Evolutionary conservation across 2,329 filamentous ascomycete species (phyloP).

Genomic region (Eutypella sp.): DNA sequence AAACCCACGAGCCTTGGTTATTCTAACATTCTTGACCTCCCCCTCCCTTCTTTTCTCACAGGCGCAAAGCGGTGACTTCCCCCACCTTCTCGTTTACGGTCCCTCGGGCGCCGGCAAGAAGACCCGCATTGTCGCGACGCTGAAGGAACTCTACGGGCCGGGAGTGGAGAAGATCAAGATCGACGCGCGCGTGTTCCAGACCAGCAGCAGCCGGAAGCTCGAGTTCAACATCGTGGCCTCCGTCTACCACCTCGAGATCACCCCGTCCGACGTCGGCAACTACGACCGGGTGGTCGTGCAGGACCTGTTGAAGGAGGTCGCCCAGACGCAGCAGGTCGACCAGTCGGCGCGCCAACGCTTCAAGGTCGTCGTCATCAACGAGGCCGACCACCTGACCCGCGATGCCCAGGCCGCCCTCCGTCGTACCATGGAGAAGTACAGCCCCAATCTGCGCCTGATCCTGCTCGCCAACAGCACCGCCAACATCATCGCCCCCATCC

Average conservation of each 20-base stretch:
- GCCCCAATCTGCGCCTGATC: slow-evolving; percentile 86
- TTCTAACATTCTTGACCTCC: slow-evolving; percentile 4
- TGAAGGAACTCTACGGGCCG: slow-evolving; percentile 91
- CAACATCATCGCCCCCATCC: slow-evolving; percentile 98
- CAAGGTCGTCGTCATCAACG: slow-evolving; percentile 99
- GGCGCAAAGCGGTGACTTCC: slow-evolving; percentile 97
- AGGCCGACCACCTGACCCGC: slow-evolving; percentile 88
- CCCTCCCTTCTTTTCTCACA: slow-evolving; percentile 29
- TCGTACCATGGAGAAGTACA: slow-evolving; percentile 99
- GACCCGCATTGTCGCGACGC: slow-evolving; percentile 88
- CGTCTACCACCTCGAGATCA: slow-evolving; percentile 97
- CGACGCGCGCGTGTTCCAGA: slow-evolving; percentile 94
- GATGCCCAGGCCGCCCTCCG: slow-evolving; percentile 94
- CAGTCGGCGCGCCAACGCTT: slow-evolving; percentile 84
- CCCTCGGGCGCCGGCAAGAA: slow-evolving; percentile 97
- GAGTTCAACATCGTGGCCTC: slow-evolving; percentile 99
- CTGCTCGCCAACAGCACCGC: slow-evolving; percentile 92
- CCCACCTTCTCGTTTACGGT: slow-evolving; percentile 93
- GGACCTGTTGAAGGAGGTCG: slow-evolving; percentile 93
- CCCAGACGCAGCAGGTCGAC: slow-evolving; percentile 99
- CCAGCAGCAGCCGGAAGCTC: slow-evolving; percentile 89
- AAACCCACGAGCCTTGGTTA: too few species aligned
- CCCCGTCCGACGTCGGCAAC: slow-evolving; percentile 91
- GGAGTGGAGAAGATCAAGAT: slow-evolving; percentile 99
- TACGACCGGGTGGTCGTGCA: slow-evolving; percentile 96